These are phyloP conservation scores for Boeremia exigua DNA, from an alignment of 2,329 filamentous ascomycete species.

Conservation along the genomic window DNA sequence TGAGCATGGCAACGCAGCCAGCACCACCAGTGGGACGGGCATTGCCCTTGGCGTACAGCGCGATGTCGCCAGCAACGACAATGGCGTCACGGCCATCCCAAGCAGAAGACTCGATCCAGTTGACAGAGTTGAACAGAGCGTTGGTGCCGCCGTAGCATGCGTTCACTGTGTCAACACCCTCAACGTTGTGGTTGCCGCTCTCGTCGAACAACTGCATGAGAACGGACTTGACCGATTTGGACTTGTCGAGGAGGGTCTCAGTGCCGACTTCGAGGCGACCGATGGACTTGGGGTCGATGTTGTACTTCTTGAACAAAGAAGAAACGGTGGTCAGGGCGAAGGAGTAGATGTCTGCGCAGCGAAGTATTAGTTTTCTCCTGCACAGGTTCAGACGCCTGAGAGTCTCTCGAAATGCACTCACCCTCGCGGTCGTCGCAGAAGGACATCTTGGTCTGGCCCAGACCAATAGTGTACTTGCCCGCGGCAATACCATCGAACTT, in stretches of 20 bases:
- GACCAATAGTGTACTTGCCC: conserved; percentile 62
- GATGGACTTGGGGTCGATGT: conserved; percentile 58
- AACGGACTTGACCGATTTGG: conserved; percentile 62
- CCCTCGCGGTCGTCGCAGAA: conserved; percentile 62
- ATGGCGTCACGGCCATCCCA: conserved; percentile 61
- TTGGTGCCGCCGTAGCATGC: conserved; percentile 63
- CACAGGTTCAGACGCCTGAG: background rate
- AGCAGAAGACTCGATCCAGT: conserved; percentile 61
- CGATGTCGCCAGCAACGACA: conserved; percentile 61
- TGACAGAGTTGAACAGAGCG: conserved; percentile 60
- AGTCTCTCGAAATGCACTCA: conserved; percentile 28
- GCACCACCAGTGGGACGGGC: conserved; percentile 60
- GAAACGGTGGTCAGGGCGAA: conserved; percentile 59
- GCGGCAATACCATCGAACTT: conserved; percentile 61
- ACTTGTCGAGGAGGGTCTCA: conserved; percentile 62
- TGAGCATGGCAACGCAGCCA: conserved; percentile 61
- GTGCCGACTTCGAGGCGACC: conserved; percentile 61
- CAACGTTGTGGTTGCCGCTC: conserved; percentile 60
- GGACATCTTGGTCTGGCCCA: conserved; percentile 62
- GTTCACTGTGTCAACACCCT: conserved; percentile 61
- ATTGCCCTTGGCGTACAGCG: conserved; percentile 61
- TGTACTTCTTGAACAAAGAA: conserved; percentile 60
- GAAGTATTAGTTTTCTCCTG: conserved; percentile 22
- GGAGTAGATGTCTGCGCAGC: conserved; percentile 58
- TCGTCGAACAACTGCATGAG: conserved; percentile 60